A percentile compares a stretch with the other conserved stretches of the same genome.
phyloP scores from a whole-genome alignment of 2,329 filamentous ascomycete genomes.

The Fusarium subtropicale region DNA sequence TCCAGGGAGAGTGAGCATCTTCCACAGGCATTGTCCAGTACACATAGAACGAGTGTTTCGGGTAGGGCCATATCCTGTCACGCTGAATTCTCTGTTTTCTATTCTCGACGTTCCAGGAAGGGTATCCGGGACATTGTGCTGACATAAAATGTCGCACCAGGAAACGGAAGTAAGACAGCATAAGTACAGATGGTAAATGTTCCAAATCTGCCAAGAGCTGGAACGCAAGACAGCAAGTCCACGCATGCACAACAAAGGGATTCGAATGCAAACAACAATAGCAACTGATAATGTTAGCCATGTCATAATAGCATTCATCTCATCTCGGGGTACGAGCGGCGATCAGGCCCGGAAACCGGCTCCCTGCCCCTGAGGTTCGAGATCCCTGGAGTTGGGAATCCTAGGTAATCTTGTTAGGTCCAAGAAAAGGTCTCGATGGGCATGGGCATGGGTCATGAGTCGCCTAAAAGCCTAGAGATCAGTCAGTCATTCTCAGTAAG shows the following conservation, averaged over 20 bases:
- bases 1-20: background rate
- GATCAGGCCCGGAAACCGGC: constrained; percentile 27
- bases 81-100: constrained; percentile 12
- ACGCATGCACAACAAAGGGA: constrained; percentile 7
- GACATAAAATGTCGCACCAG: constrained; percentile 24
- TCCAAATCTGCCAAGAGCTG: constrained; percentile 21
- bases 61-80: constrained; percentile 4
- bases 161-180: background rate
- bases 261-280: constrained; percentile 20
- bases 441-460: constrained; percentile 28
- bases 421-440: constrained; percentile 20
- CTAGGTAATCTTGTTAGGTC: constrained; percentile 28
- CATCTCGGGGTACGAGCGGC: constrained; percentile 31
- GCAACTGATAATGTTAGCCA: constrained; percentile 9
- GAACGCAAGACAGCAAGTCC: constrained; percentile 18
- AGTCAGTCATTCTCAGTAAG: constrained; percentile 19
- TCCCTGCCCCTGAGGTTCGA: constrained; percentile 19
- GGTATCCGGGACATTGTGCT: background rate
- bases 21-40: background rate
- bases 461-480: constrained; percentile 19
- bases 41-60: constrained; percentile 16
- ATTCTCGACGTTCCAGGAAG: constrained; percentile 3
- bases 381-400: constrained; percentile 22
- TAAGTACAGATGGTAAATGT: background rate
- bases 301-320: constrained; percentile 21